A percentile compares a stretch with the other conserved stretches of the same genome.
These are phyloP conservation scores for Fusarium zealandicum DNA, from an alignment of 2,329 filamentous ascomycete species.

Conservation along the genomic window DNA sequence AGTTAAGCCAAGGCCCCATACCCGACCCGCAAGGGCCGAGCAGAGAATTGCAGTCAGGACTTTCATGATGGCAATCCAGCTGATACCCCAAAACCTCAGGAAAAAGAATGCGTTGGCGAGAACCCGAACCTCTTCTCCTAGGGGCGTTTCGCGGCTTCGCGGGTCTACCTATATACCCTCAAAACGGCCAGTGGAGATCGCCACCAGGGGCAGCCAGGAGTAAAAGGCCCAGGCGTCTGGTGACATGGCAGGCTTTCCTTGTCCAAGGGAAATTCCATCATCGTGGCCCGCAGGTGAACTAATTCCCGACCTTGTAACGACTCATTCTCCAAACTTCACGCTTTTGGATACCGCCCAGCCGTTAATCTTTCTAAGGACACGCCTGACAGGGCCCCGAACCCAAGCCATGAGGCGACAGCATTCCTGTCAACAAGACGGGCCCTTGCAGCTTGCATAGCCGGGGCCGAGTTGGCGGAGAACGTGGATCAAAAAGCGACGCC, in stretches of 20 bases:
- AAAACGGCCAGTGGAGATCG: not conserved
- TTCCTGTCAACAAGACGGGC: constrained; percentile 12
- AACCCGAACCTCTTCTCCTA: not conserved
- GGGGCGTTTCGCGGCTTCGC: not conserved
- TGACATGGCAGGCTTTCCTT: not conserved
- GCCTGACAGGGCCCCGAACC: constrained; percentile 1
- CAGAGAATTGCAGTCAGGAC: constrained; percentile 39
- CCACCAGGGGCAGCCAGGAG: not conserved
- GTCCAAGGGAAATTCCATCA: not conserved
- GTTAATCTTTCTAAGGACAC: constrained; percentile 20
- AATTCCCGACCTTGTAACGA: not conserved
- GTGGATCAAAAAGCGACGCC: not conserved
- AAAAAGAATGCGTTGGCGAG: constrained; percentile 11
- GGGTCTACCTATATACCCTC: constrained; percentile 17
- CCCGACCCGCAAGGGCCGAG: constrained; percentile 45
- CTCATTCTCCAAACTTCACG: not conserved
- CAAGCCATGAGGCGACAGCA: constrained; percentile 10
- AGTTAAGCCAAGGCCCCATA: constrained; percentile 51
- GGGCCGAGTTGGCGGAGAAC: not conserved
- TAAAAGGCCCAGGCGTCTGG: not conserved
- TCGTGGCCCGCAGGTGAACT: not conserved
- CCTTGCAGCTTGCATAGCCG: constrained; percentile 1
- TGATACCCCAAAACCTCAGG: constrained; percentile 4
- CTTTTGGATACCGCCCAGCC: constrained; percentile 4
- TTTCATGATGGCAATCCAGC: constrained; percentile 34